Evolutionary conservation across 768 basidiomycete species (phyloP), one percentile per base, ranked within the genome.

Genomic region (Boletus fagicola): DNA sequence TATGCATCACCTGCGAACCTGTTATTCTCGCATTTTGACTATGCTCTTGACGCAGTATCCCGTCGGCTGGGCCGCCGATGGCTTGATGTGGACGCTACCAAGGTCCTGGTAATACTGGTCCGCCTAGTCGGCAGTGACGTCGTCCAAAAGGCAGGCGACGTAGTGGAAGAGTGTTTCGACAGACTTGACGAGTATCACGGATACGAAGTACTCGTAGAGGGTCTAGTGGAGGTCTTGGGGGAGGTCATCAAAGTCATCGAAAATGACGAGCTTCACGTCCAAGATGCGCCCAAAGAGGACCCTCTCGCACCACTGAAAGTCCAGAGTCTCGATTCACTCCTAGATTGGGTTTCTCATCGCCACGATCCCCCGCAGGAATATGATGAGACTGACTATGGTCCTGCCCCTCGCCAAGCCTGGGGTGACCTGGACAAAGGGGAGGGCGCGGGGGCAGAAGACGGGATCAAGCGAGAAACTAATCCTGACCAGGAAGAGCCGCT

Each of bases 141-240:
- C 33, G 92, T 98, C 0, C 86, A 90, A 46, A 86, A 86, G 63
- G 94, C 97, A 9, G 86, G 88, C 15, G 97, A 98, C 70, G 86
- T 98, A 11, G 94, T 98, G 11, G 96, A 97, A 71, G 95, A 97
- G 71, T 95, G 96, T 59, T 98, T 98, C 63, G 96, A 98, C 72
- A 85, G 94, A 30, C 77, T 98, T 20, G 97, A 98, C 65, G 94
- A 97, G 61, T 98, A 84, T 68, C 96, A 98, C 70, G 96, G 94
- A 15, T 98, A 99, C 72, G 84, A 86, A 22, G 69, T 86, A 28
- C 74, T 98, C 22, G 91, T 95, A 2, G 90, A 94, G 60, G 90
- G 92, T 0, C 78, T 99, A 4, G 77, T 98, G 26, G 91, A 91
- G 46, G 95, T 97, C 9, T 73, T 99, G 45, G 82, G 81, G 42